These are phyloP conservation scores for Arabidopsis suecica DNA, from an alignment of 345 rosid species.

Conservation along the genomic window DNA sequence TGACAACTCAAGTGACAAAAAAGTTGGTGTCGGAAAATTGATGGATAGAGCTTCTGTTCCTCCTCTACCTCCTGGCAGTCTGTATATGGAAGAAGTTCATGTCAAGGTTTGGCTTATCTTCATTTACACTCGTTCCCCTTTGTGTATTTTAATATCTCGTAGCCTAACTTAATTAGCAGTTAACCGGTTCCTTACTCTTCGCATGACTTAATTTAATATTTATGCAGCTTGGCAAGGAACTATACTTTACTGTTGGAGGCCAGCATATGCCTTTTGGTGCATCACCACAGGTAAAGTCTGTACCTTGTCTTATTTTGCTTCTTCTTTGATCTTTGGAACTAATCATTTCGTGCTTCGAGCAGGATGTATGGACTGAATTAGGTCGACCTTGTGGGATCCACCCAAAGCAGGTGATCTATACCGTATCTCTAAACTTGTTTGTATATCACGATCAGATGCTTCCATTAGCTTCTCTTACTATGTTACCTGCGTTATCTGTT, in stretches of 20 bases:
- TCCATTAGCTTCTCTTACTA: slow-evolving; percentile 24
- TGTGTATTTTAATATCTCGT: slow-evolving; percentile 12
- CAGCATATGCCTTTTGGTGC: slow-evolving; percentile 95
- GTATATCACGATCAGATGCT: slow-evolving; percentile 17
- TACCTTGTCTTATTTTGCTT: slow-evolving; percentile 20
- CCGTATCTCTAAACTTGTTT: slow-evolving; percentile 12
- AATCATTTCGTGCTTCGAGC: slow-evolving; percentile 37
- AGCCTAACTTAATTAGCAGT: slow-evolving; percentile 14
- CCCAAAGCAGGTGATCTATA: slow-evolving; percentile 79
- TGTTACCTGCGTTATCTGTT: slow-evolving; percentile 16
- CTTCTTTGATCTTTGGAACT: slow-evolving; percentile 31
- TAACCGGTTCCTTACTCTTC: slow-evolving; percentile 27
- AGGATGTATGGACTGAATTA: slow-evolving; percentile 98
- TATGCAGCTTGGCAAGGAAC: slow-evolving; percentile 80
- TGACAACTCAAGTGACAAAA: slow-evolving; percentile 79
- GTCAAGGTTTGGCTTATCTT: slow-evolving; percentile 66
- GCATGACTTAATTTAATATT: slow-evolving; percentile 19
- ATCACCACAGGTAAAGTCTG: slow-evolving; percentile 84
- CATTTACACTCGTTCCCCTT: not conserved
- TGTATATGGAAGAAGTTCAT: slow-evolving; percentile 95
- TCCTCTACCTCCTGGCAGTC: slow-evolving; percentile 72
- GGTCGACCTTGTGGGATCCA: slow-evolving; percentile 99
- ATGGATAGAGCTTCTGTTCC: slow-evolving; percentile 91
- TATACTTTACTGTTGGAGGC: slow-evolving; percentile 80
- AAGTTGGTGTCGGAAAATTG: slow-evolving; percentile 83